These are phyloP conservation scores for Penicillium antarcticum DNA, from an alignment of 495 filamentous ascomycete genomes.

Conservation along the genomic window DNA sequence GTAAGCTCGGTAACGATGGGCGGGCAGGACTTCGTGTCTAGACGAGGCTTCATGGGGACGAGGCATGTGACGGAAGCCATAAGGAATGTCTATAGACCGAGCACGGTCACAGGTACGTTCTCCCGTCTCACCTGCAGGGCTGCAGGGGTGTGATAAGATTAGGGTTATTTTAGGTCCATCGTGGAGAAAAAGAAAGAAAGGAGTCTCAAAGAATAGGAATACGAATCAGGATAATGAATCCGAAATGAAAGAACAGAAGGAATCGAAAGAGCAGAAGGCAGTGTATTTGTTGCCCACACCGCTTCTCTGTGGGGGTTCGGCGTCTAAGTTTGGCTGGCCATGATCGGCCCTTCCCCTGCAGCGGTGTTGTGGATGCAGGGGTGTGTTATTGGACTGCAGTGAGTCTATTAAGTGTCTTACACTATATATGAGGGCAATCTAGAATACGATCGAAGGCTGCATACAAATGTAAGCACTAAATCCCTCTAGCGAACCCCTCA, in stretches of 20 bases:
- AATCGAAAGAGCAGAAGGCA: background rate
- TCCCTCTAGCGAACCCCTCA: no score
- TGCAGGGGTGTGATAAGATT: slow-evolving; percentile 12
- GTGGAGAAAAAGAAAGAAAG: background rate
- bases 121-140: background rate
- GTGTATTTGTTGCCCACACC: slow-evolving; percentile 7
- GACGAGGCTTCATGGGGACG: slow-evolving; percentile 15
- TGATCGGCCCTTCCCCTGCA: slow-evolving; percentile 11
- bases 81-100: background rate
- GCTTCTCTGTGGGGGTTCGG: slow-evolving; percentile 11
- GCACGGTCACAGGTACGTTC: background rate
- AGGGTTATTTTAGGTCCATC: slow-evolving; percentile 12
- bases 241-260: background rate
- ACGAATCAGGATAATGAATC: slow-evolving; percentile 1
- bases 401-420: background rate
- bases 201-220: background rate
- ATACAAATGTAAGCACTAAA: no score
- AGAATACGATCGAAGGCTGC: no score
- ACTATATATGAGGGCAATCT: no score
- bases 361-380: slow-evolving; percentile 17
- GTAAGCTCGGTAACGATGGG: slow-evolving; percentile 10
- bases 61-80: slow-evolving; percentile 33
- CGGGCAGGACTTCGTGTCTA: slow-evolving; percentile 10
- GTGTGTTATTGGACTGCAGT: background rate
- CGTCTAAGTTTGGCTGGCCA: slow-evolving; percentile 5